phyloP scores from a whole-genome alignment of 2,329 filamentous ascomycete genomes.

The Sporothrix curviconia region DNA sequence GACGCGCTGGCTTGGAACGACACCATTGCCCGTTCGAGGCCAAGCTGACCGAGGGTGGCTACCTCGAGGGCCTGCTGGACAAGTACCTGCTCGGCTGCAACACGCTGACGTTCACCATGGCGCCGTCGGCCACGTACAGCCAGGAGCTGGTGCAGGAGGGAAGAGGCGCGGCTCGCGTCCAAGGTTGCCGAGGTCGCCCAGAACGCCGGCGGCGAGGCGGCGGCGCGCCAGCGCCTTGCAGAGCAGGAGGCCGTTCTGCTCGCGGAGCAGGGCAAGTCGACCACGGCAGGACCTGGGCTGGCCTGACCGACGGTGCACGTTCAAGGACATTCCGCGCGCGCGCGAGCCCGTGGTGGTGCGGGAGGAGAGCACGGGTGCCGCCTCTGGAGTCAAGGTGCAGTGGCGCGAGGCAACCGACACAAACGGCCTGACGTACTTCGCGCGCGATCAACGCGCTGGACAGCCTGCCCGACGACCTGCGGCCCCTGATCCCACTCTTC shows the following conservation, averaged over 20 bases:
- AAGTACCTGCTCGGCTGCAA: constrained; percentile 87
- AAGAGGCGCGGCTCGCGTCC: constrained; percentile 62
- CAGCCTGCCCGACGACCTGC: constrained; percentile 74
- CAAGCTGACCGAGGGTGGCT: constrained; percentile 66
- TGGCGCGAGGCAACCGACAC: constrained; percentile 92
- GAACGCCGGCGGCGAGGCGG: constrained; percentile 64
- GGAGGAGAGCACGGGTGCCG: constrained; percentile 45
- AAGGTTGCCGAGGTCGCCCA: constrained; percentile 68
- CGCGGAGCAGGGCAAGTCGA: constrained; percentile 75
- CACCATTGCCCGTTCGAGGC: constrained; percentile 74
- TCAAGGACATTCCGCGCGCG: constrained; percentile 74
- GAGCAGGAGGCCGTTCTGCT: constrained; percentile 74
- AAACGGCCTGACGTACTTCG: constrained; percentile 94
- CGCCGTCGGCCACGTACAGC: constrained; percentile 68
- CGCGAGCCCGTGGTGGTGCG: constrained; percentile 56
- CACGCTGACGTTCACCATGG: constrained; percentile 89
- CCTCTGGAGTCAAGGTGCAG: constrained; percentile 56
- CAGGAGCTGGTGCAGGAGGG: constrained; percentile 69
- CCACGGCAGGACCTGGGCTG: constrained; percentile 79
- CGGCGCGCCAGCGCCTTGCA: constrained; percentile 54
- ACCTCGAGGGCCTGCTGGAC: constrained; percentile 77
- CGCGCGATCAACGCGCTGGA: constrained; percentile 76
- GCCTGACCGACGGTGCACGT: constrained; percentile 81
- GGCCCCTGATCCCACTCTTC: constrained; percentile 80
- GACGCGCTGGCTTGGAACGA: constrained; percentile 88